Base-by-base conservation (phyloP, 805 yeast species). In the Blastobotrys mokoenaii region DNA sequence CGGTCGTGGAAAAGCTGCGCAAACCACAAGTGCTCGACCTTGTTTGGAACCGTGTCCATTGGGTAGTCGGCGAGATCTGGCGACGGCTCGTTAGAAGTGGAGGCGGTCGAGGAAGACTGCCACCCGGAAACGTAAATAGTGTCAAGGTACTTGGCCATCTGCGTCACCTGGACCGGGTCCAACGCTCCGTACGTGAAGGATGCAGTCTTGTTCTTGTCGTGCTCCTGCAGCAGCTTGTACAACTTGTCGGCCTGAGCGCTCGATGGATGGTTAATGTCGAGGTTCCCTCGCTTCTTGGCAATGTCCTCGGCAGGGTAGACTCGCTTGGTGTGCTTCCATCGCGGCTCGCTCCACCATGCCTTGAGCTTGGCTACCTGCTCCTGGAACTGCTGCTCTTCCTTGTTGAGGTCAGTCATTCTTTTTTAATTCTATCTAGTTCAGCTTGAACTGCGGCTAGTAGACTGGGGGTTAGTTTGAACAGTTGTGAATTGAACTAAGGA, bases 51-150 rank as follows among this genome's bases (percentile, higher is more conserved):
- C 27, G 98, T 90, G 68, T 90, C 97, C 84, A 84, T 84, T 48
- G 98, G 98, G 68, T 90, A 90, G 69, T 90, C 98, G 44, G 98
- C 98, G 61, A 90, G 77, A 73, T 90, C 98, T 47, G 97, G 97
- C 36, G 95, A 86, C 31, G 97, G 98, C 71, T 90, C 97, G 65
- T 90, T 90, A 35, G 96, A 85, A 36, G 96, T 85, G 14, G 97
- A 88, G 44, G 97, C 97, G 45, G 97, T 90, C 17, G 97, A 88
- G 40, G 96, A 88, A 66, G 95, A 89, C 73, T 90, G 98, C 98
- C 98, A 90, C 44, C 98, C 98, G 36, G 95, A 84, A 53, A 90
- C 94, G 66, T 90, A 90, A 57, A 90, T 77, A 10, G 95, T 77
- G 68, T 89, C 97, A 60, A 90, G 74, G 68, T 86, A 87, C 67